Conservation (phyloP, 169 alveolate species). For the Amoebophrya sp. region DNA sequence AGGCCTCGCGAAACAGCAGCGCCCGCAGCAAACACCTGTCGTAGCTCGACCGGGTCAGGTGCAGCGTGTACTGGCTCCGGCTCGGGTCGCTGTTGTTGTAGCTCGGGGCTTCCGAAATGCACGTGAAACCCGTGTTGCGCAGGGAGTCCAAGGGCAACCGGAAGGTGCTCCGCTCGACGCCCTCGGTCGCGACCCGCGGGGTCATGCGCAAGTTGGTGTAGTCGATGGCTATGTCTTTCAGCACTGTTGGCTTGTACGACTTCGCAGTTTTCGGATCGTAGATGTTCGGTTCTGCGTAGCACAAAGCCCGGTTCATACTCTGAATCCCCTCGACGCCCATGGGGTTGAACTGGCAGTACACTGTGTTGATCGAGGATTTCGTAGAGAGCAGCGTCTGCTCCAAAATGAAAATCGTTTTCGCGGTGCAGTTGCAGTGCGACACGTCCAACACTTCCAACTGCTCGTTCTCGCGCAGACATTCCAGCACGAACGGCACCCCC, state of each 20-base stretch:
- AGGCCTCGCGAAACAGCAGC: not conserved
- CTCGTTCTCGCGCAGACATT: not conserved
- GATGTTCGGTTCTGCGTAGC: not conserved
- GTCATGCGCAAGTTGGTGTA: not conserved
- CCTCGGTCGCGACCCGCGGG: not conserved
- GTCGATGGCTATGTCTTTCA: not conserved
- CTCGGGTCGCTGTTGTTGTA: not conserved
- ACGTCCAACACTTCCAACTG: not conserved
- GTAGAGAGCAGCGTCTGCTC: not conserved
- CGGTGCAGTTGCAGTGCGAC: not conserved
- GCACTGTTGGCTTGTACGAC: not conserved
- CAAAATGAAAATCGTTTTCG: not conserved
- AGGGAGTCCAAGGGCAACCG: not conserved
- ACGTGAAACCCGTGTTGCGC: not conserved
- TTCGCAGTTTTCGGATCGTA: too few relatives aligned
- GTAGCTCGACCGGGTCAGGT: constrained; percentile 3
- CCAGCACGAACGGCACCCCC: not conserved
- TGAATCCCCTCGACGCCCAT: not conserved
- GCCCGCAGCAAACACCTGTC: not conserved
- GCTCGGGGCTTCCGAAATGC: not conserved
- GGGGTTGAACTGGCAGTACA: not conserved
- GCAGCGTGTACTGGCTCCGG: not conserved
- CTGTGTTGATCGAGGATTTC: not conserved
- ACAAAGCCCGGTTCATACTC: not conserved
- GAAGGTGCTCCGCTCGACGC: not conserved